Conservation (phyloP, 2,329 filamentous ascomycete species). For the Juglanconis sp. region DNA sequence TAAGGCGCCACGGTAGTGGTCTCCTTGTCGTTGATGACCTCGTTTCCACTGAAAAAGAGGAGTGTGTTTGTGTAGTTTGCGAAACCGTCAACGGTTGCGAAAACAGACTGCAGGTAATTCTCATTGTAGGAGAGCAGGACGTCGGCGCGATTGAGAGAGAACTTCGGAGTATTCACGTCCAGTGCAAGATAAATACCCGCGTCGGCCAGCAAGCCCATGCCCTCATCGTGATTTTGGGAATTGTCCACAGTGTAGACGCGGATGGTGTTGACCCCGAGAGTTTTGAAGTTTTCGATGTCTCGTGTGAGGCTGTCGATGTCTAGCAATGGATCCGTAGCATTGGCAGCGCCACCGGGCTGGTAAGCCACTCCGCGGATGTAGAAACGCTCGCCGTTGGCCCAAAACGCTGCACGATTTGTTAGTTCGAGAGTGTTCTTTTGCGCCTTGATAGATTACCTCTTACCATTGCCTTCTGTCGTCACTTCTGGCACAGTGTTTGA, state of each 20-base stretch:
- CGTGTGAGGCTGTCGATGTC: conserved; percentile 68
- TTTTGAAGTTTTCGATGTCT: conserved; percentile 77
- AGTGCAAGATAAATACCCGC: conserved; percentile 90
- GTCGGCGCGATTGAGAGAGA: conserved; percentile 77
- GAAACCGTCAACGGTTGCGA: conserved; percentile 84
- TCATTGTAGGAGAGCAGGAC: conserved; percentile 79
- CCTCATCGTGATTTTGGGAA: conserved; percentile 73
- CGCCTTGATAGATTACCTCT: background rate
- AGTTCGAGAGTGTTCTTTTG: background rate
- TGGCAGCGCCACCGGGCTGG: conserved; percentile 58
- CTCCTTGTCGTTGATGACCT: conserved; percentile 69
- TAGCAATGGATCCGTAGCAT: conserved; percentile 68
- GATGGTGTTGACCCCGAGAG: conserved; percentile 84
- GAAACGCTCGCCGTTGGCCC: conserved; percentile 49
- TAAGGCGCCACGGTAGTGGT: conserved; percentile 67
- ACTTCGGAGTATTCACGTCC: conserved; percentile 85
- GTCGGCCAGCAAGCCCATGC: conserved; percentile 76
- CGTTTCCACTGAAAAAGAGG: conserved; percentile 80
- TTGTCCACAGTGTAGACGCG: conserved; percentile 94
- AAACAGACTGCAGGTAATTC: conserved; percentile 78
- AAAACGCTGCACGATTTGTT: conserved; percentile 45
- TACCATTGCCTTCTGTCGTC: conserved; percentile 13
- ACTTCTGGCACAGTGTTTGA: conserved; percentile 7
- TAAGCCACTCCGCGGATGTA: conserved; percentile 61
- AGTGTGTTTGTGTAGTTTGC: conserved; percentile 80